Conservation (phyloP, 1,284 basidiomycete species). For the Inonotus obliquus region DNA sequence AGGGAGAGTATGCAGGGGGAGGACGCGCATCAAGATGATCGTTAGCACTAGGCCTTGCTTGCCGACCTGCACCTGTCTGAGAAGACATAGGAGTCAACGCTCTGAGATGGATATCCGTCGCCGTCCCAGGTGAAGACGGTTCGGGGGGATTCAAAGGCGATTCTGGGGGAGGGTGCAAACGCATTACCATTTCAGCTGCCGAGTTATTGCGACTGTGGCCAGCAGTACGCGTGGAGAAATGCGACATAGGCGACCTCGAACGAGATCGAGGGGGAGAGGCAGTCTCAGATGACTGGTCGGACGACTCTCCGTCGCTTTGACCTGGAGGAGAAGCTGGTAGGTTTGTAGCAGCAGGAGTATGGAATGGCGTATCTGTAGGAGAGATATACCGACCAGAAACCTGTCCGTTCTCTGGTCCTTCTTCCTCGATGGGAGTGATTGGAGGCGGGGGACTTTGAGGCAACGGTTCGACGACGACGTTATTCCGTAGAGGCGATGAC, state of each 20-base stretch:
- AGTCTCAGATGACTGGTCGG: slow-evolving; percentile 44
- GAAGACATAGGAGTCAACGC: slow-evolving; percentile 39
- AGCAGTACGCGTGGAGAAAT: slow-evolving; percentile 32
- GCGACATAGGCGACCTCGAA: slow-evolving; percentile 29
- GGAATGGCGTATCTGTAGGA: slow-evolving; percentile 61
- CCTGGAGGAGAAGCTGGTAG: slow-evolving; percentile 43
- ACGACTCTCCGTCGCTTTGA: slow-evolving; percentile 23
- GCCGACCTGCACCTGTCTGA: slow-evolving; percentile 20
- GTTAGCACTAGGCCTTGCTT: slow-evolving; percentile 15
- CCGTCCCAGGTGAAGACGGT: slow-evolving; percentile 71
- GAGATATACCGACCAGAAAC: slow-evolving; percentile 51
- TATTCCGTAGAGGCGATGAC: slow-evolving; percentile 55
- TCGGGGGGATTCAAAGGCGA: slow-evolving; percentile 62
- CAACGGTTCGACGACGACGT: slow-evolving; percentile 36
- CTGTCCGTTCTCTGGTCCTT: slow-evolving; percentile 35
- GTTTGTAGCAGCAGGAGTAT: slow-evolving; percentile 45
- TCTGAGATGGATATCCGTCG: slow-evolving; percentile 75
- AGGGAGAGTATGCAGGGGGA: slow-evolving; percentile 77
- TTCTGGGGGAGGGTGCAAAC: slow-evolving; percentile 71
- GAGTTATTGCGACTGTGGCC: slow-evolving; percentile 30
- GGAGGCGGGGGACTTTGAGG: slow-evolving; percentile 68
- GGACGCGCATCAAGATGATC: slow-evolving; percentile 42
- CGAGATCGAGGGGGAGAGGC: slow-evolving; percentile 32
- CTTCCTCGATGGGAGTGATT: slow-evolving; percentile 73
- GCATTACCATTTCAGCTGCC: slow-evolving; percentile 52